Percentiles rank a stretch among this genome's conserved stretches.
These are phyloP conservation scores for Conoideocrella luteorostrata DNA, from an alignment of 2,329 filamentous ascomycete species.

Conservation along the genomic window DNA sequence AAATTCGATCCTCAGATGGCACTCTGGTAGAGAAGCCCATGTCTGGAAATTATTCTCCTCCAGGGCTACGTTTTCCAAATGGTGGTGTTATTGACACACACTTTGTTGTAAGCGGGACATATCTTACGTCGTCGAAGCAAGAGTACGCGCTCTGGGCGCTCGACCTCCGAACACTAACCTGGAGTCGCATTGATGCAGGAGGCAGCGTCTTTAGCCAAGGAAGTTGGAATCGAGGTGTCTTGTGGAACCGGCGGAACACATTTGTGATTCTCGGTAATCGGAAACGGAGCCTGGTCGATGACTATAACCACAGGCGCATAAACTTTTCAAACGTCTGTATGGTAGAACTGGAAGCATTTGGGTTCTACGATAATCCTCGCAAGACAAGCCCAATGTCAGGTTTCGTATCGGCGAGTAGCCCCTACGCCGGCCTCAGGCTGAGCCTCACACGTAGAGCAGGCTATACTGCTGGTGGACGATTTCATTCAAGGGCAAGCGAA, in stretches of 20 bases:
- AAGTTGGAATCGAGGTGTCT: slow-evolving; percentile 91
- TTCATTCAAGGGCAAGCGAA: slow-evolving; percentile 70
- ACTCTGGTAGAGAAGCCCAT: slow-evolving; percentile 81
- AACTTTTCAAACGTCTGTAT: slow-evolving; percentile 97
- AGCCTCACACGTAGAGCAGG: slow-evolving; percentile 54
- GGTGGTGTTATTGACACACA: slow-evolving; percentile 92
- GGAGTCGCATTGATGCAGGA: slow-evolving; percentile 93
- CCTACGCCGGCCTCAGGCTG: slow-evolving; percentile 49
- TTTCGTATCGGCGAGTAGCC: slow-evolving; percentile 78
- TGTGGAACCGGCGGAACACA: slow-evolving; percentile 89
- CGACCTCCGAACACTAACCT: slow-evolving; percentile 79
- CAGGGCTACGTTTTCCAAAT: slow-evolving; percentile 90
- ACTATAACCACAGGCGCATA: slow-evolving; percentile 96
- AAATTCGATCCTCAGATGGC: slow-evolving; percentile 80
- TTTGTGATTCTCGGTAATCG: slow-evolving; percentile 95
- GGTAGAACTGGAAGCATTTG: slow-evolving; percentile 95
- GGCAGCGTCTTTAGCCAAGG: slow-evolving; percentile 92
- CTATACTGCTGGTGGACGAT: slow-evolving; percentile 67
- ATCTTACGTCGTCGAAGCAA: slow-evolving; percentile 94
- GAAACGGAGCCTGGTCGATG: slow-evolving; percentile 88
- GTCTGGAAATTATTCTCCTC: slow-evolving; percentile 79
- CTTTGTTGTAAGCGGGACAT: slow-evolving; percentile 95
- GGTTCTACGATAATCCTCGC: slow-evolving; percentile 91
- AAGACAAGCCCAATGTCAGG: slow-evolving; percentile 71
- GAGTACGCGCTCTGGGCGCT: slow-evolving; percentile 97